phyloP scores from a whole-genome alignment of 139 green algal genomes.

The Micromonas commoda region DNA sequence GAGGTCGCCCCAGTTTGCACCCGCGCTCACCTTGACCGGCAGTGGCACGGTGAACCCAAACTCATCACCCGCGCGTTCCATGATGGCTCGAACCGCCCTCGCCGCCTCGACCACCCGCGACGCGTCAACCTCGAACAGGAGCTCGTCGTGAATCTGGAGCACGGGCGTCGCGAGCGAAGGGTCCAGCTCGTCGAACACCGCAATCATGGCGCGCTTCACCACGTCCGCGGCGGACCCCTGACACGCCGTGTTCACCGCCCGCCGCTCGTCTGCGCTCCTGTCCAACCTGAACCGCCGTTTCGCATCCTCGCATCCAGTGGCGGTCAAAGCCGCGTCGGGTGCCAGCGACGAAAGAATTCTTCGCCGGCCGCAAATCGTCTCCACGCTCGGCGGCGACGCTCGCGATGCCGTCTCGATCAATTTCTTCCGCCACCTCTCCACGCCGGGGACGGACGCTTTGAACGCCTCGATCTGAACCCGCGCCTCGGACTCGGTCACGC shows the following conservation, averaged over 20 bases:
- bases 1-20: constrained; percentile 65
- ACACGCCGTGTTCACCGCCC: constrained; percentile 32
- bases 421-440: constrained; percentile 5
- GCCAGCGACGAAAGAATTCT: constrained; percentile 10
- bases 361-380: not conserved
- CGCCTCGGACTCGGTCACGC: not conserved
- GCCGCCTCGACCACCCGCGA: constrained; percentile 36
- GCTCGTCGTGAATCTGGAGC: constrained; percentile 79
- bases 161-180: constrained; percentile 1
- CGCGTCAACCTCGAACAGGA: constrained; percentile 67
- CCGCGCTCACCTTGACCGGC: constrained; percentile 57
- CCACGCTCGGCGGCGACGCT: not conserved
- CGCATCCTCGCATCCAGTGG: too few species aligned
- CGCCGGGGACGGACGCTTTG: not conserved
- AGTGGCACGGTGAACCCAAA: constrained; percentile 51
- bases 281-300: too few species aligned
- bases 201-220: constrained; percentile 58
- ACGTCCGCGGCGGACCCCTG: constrained; percentile 75
- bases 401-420: not conserved
- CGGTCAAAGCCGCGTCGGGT: too few species aligned
- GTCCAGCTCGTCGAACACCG: not conserved
- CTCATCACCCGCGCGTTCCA: constrained; percentile 45
- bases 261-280: not conserved
- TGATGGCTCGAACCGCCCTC: constrained; percentile 41
- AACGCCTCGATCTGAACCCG: not conserved